Evolutionary conservation across 257 asterid genomes (phyloP).

Genomic region (Solanum rostratum): DNA sequence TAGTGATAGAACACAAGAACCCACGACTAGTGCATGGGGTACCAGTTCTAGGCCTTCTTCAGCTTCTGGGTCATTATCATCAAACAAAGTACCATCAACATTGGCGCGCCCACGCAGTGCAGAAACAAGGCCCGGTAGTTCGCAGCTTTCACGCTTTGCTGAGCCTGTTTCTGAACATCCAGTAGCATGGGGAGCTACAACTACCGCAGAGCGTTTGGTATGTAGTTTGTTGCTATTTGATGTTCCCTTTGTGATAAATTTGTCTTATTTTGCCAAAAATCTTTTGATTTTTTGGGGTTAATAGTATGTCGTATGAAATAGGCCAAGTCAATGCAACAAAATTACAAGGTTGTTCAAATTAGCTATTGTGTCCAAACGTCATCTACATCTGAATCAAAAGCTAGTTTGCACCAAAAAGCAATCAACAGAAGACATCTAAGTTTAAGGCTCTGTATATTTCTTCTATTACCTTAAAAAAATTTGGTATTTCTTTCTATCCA

Average conservation of each 20-base stretch:
- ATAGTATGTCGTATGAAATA: background rate
- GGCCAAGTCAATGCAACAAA: background rate
- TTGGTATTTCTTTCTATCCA: background rate
- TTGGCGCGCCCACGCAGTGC: slow-evolving; percentile 85
- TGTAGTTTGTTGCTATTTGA: background rate
- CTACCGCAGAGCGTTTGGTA: slow-evolving; percentile 69
- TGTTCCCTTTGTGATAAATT: background rate
- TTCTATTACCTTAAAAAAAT: background rate
- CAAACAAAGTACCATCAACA: slow-evolving; percentile 58
- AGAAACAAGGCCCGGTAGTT: slow-evolving; percentile 88
- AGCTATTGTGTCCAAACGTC: background rate
- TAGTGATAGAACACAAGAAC: slow-evolving; percentile 67
- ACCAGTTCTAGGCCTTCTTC: slow-evolving; percentile 91
- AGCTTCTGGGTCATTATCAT: slow-evolving; percentile 76
- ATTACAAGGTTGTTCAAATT: background rate
- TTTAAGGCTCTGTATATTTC: background rate
- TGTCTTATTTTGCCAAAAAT: background rate
- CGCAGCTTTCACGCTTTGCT: slow-evolving; percentile 85
- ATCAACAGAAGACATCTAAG: background rate
- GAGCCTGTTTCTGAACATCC: slow-evolving; percentile 55
- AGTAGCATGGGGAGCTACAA: slow-evolving; percentile 47
- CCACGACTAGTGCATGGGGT: slow-evolving; percentile 57
- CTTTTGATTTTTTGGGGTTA: background rate
- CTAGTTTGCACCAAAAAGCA: background rate
- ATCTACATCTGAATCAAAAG: background rate